phyloP scores from a whole-genome alignment of 73 alveolate species.

The Breviolum minutum region DNA sequence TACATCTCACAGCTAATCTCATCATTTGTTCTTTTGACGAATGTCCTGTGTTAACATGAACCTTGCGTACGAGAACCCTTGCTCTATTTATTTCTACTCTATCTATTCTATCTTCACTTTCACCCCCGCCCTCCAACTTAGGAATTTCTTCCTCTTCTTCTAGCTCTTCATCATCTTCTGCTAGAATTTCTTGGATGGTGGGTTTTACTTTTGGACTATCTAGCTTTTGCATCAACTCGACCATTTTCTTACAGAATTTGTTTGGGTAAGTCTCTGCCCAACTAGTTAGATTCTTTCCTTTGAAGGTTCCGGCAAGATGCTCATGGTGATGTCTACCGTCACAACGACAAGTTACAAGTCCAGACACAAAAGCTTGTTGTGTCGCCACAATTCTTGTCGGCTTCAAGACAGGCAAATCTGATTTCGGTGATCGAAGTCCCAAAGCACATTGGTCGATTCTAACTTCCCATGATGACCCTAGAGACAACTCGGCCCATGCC shows the following conservation, averaged over 20 bases:
- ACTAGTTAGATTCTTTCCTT: not conserved
- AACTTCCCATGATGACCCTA: not conserved
- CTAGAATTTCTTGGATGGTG: too few species aligned
- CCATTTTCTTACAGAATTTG: too few species aligned
- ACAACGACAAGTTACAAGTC: not conserved
- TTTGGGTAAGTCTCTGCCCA: not conserved
- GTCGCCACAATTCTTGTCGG: not conserved
- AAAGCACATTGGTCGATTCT: not conserved
- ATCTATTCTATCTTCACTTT: not conserved
- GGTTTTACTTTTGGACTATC: too few species aligned
- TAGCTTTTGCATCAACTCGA: too few species aligned
- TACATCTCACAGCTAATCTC: not conserved
- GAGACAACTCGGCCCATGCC: not conserved
- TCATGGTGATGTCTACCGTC: not conserved
- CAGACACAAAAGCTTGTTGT: not conserved
- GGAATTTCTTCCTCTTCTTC: not conserved
- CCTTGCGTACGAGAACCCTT: not conserved
- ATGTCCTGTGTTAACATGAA: too few species aligned
- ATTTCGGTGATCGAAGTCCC: not conserved
- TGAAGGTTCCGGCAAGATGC: not conserved
- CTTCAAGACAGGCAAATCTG: not conserved
- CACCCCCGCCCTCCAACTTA: not conserved
- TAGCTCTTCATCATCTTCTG: too few species aligned
- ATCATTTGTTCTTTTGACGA: too few species aligned
- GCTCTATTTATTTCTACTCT: not conserved